Conservation (phyloP, 306 rosid species). For the Cucurbita argyrosperma region DNA sequence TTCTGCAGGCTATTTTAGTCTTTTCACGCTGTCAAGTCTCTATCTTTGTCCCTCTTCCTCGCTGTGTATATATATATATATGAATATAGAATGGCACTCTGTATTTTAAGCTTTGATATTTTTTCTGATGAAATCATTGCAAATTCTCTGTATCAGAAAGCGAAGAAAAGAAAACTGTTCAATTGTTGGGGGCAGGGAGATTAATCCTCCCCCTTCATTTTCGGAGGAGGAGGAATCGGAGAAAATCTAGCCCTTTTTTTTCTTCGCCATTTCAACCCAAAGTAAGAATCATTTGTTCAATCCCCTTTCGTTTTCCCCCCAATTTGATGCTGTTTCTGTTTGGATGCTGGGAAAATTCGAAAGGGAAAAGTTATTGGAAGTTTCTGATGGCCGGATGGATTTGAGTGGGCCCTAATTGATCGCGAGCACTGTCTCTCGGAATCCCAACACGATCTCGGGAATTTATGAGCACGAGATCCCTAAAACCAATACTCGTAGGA, state of each 20-base stretch:
- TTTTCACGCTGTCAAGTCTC: background rate
- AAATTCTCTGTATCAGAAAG: background rate
- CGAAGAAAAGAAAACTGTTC: background rate
- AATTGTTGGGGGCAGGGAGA: background rate
- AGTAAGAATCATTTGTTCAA: background rate
- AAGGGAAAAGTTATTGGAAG: background rate
- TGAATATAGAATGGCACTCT: background rate
- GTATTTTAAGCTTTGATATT: background rate
- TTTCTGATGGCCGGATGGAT: slow-evolving; percentile 10
- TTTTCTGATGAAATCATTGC: background rate
- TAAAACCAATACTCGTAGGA: slow-evolving; percentile 31
- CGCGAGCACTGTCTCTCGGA: slow-evolving; percentile 26
- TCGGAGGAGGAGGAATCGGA: background rate
- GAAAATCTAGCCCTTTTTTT: slow-evolving; percentile 2
- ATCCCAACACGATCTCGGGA: slow-evolving; percentile 20
- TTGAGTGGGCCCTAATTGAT: slow-evolving; percentile 32
- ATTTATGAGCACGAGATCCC: slow-evolving; percentile 69
- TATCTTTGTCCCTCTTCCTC: background rate
- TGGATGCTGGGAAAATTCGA: slow-evolving; percentile 23
- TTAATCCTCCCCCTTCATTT: background rate
- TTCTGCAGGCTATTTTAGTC: background rate
- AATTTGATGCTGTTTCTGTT: slow-evolving; percentile 4
- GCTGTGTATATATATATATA: background rate
- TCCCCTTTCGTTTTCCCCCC: background rate
- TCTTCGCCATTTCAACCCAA: background rate